These are phyloP conservation scores for Colletotrichum abscissum DNA, from an alignment of 2,329 filamentous ascomycete genomes.

Conservation along the genomic window DNA sequence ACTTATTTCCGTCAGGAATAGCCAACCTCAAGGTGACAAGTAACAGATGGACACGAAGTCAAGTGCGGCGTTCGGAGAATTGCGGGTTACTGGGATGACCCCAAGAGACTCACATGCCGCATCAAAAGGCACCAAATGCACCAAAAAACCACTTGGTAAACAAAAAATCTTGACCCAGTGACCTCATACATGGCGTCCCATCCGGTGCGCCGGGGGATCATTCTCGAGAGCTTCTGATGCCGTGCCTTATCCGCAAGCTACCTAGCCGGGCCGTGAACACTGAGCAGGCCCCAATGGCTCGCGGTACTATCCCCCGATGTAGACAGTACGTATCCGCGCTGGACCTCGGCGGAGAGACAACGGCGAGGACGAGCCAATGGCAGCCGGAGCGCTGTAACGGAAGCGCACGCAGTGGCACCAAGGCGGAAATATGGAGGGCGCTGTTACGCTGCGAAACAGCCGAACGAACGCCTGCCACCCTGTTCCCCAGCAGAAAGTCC, in stretches of 20 bases:
- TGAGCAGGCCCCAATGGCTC: not conserved
- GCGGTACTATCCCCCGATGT: not conserved
- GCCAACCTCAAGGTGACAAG: not conserved
- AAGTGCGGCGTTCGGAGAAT: constrained; percentile 24
- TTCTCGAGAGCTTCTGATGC: constrained; percentile 18
- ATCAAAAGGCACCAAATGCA: not conserved
- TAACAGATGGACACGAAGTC: constrained; percentile 20
- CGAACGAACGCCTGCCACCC: constrained; percentile 33
- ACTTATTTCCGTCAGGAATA: constrained; percentile 14
- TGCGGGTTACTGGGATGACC: constrained; percentile 26
- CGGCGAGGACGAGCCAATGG: constrained; percentile 28
- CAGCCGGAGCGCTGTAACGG: constrained; percentile 34
- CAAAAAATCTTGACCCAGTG: constrained; percentile 20
- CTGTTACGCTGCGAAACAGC: constrained; percentile 34
- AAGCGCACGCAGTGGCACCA: constrained; percentile 24
- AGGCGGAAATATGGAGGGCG: constrained; percentile 34
- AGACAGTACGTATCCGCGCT: constrained; percentile 18
- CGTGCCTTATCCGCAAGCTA: constrained; percentile 23
- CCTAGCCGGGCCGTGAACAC: constrained; percentile 4
- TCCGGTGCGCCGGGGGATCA: constrained; percentile 25
- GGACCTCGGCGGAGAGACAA: constrained; percentile 35
- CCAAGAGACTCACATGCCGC: constrained; percentile 29
- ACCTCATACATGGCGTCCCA: constrained; percentile 29
- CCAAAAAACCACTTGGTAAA: constrained; percentile 1
- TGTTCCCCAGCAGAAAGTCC: constrained; percentile 28